A percentile compares a stretch with the other conserved stretches of the same genome.
These are phyloP conservation scores for Daedaleopsis sinensis DNA, from an alignment of 768 basidiomycete species.

Conservation along the genomic window DNA sequence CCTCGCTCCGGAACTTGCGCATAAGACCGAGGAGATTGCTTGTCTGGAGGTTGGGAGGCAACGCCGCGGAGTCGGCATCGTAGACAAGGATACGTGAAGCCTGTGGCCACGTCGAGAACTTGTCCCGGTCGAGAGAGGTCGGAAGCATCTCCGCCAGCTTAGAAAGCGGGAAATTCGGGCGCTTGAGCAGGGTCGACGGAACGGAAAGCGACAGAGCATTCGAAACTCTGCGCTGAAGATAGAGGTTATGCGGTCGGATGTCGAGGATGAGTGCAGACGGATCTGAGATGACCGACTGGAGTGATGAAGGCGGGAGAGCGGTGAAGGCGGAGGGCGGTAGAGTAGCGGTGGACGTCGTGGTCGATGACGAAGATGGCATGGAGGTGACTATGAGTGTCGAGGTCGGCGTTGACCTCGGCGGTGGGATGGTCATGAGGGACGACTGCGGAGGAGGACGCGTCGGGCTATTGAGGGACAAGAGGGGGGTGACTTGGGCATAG, in stretches of 20 bases:
- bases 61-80: conserved; percentile 69
- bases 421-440: conserved; percentile 32
- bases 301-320: conserved; percentile 30
- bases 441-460: conserved; percentile 22
- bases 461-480: conserved; percentile 25
- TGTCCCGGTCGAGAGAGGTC: conserved; percentile 52
- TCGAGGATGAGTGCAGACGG: conserved; percentile 72
- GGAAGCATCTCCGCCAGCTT: conserved; percentile 84
- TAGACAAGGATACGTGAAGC: conserved; percentile 77
- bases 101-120: conserved; percentile 61
- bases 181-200: conserved; percentile 91
- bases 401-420: conserved; percentile 5
- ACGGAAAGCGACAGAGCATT: conserved; percentile 84
- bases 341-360: conserved; percentile 14
- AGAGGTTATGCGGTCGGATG: conserved; percentile 82
- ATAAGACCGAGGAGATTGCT: conserved; percentile 74
- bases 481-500: conserved; percentile 36
- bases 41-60: conserved; percentile 52
- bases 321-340: conserved; percentile 27
- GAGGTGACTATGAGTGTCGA: conserved; percentile 20
- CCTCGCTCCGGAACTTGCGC: conserved; percentile 70
- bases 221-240: conserved; percentile 64
- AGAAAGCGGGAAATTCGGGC: conserved; percentile 82
- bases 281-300: conserved; percentile 37
- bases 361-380: conserved; percentile 31